Evolutionary conservation across 768 basidiomycete species (phyloP), one percentile per base, ranked within the genome.

Genomic region (Kwoniella europaea): DNA sequence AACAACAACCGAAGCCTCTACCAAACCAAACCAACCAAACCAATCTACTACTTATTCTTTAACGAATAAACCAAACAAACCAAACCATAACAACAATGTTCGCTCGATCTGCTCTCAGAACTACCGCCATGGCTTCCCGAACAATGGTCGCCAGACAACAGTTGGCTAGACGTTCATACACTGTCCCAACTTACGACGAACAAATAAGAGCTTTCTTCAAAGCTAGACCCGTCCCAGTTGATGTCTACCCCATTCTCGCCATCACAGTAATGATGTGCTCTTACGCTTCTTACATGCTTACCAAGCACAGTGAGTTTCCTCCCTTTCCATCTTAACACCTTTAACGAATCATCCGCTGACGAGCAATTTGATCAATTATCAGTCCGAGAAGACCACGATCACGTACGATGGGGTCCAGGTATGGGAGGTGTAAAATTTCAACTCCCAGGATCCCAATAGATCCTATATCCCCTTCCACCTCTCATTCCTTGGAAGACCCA

Each of bases 221-320:
- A 20, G 60, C 43, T 52, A 50, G 22, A 29, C 74, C 74, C 16
- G 65, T 75, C 10, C 74, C 74, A 50, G 66, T 69, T 22, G 74
- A 75, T 59, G 71, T 61, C 54, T 75, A 75, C 71, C 74, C 74
- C 41, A 55, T 75, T 29, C 52, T 72, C 54, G 70, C 52, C 44
- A 65, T 75, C 61, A 69, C 68, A n/a, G 53, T 71, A 16, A 64
- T 63, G 68, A 72, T 75, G 73, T 71, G 70, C 44, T 74, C 73
- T n/a, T 63, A 55, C 44, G 69, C 69, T 16, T 57, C 61, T 20
- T 74, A 69, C 63, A 71, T 67, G 65, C 43, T 50, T n/a, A 58
- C 65, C 41, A 67, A 67, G 20, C 65, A 67, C 57, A 68, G 67
- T 68, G 67, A 68, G 67, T 68, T 53, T 24, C 50, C 20, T 35